A percentile compares a stretch with the other conserved stretches of the same genome.
Conservation (phyloP, 305 asterid species). For the Rubia peregrina region DNA sequence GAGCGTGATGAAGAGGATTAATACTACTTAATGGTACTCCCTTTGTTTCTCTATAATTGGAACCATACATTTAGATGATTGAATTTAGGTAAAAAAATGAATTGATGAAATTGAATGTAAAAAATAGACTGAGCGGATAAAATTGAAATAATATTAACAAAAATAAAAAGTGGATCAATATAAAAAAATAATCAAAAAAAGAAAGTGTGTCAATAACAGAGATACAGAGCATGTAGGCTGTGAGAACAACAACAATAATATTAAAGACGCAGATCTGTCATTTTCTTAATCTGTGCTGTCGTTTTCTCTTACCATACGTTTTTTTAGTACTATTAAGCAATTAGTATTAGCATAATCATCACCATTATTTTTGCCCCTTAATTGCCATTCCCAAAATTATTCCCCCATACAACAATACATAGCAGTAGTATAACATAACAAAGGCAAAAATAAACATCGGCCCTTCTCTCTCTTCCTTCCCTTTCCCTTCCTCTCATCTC, state of each 20-base stretch:
- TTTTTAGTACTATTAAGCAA: background rate
- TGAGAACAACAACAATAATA: background rate
- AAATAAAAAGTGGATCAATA: too few relatives aligned
- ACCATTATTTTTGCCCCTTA: slow-evolving; percentile 23
- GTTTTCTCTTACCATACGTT: slow-evolving; percentile 40
- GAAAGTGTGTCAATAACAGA: too few relatives aligned
- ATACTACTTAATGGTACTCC: background rate
- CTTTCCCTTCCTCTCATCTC: slow-evolving; percentile 24
- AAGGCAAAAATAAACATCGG: background rate
- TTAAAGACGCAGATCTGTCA: slow-evolving; percentile 26
- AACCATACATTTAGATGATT: too few relatives aligned
- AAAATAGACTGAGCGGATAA: too few relatives aligned
- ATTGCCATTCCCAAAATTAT: slow-evolving; percentile 25
- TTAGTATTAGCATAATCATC: slow-evolving; percentile 14
- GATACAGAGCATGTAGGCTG: too few relatives aligned
- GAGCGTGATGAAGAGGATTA: slow-evolving; percentile 3
- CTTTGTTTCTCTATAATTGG: too few relatives aligned
- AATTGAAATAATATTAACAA: too few relatives aligned
- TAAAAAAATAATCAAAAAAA: too few relatives aligned
- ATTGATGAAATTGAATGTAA: too few relatives aligned
- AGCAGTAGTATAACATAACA: slow-evolving; percentile 18
- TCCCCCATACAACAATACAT: slow-evolving; percentile 9
- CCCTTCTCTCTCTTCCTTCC: too few relatives aligned
- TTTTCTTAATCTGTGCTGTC: slow-evolving; percentile 29
- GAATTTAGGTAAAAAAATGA: too few relatives aligned